phyloP scores from a whole-genome alignment of 1,284 basidiomycete species.

The Cryptococcus wingfieldii region DNA sequence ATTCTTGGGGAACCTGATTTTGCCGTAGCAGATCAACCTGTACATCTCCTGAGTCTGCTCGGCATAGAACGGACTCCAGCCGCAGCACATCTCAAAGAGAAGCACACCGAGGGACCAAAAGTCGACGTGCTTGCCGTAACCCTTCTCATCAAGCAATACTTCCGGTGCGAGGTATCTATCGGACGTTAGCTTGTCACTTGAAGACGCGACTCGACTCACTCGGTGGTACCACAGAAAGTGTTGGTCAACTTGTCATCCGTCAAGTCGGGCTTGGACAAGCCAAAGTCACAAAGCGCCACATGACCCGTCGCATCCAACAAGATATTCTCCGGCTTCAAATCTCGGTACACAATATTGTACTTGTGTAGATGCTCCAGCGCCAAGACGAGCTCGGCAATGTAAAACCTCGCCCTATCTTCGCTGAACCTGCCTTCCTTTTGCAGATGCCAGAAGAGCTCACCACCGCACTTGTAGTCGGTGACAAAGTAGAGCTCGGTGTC shows the following conservation, averaged over 20 bases:
- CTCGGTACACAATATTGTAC: slow-evolving; percentile 94
- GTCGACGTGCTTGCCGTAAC: slow-evolving; percentile 97
- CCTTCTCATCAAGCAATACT: slow-evolving; percentile 96
- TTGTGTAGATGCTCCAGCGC: slow-evolving; percentile 95
- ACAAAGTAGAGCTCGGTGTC: slow-evolving; percentile 93
- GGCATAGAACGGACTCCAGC: slow-evolving; percentile 99
- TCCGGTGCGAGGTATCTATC: slow-evolving; percentile 87
- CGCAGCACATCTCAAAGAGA: slow-evolving; percentile 97
- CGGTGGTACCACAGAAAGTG: slow-evolving; percentile 95
- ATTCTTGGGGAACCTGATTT: slow-evolving; percentile 91
- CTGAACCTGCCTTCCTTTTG: slow-evolving; percentile 90
- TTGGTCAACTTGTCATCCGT: slow-evolving; percentile 92
- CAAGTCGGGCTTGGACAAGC: slow-evolving; percentile 92
- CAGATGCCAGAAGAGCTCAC: slow-evolving; percentile 96
- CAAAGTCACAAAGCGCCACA: slow-evolving; percentile 94
- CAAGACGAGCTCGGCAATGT: slow-evolving; percentile 88
- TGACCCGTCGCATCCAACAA: slow-evolving; percentile 94
- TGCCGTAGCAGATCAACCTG: slow-evolving; percentile 90
- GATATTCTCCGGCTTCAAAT: slow-evolving; percentile 96
- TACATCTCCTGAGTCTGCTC: slow-evolving; percentile 99
- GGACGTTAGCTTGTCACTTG: slow-evolving; percentile 12
- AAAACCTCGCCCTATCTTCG: slow-evolving; percentile 90
- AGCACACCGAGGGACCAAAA: slow-evolving; percentile 95
- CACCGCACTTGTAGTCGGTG: slow-evolving; percentile 98
- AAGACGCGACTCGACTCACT: slow-evolving; percentile 46